Base-by-base conservation (phyloP, 495 filamentous ascomycete genomes). In the Aspergillus mulundensis region DNA sequence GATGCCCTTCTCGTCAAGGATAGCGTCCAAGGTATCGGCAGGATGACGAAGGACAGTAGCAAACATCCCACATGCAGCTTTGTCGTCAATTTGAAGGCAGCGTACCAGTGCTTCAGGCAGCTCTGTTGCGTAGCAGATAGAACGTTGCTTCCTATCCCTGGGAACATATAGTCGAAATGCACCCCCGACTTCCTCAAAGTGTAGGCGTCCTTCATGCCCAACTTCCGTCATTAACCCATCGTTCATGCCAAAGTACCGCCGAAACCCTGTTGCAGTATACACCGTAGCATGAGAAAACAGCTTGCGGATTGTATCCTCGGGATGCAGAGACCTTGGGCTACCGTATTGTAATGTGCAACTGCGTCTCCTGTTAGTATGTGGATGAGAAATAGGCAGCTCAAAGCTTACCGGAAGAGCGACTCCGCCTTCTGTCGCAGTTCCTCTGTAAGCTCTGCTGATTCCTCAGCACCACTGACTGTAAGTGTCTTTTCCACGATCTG, bases 401-500 rank as follows among this genome's bases (percentile, higher is more conserved):
- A 19, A 48, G 15, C 47, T 36, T 21, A 50, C 47, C 32, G 28
- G 18, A 18, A 15, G 12, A 50, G 7, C 5, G 30, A 19, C 34
- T 34, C 28, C 2, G 28, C n/a, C 32, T 15, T 50, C 18, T 36
- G 28, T 18, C 47, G 47, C n/a, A 50, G 38, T 1, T 50, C 47
- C 20, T 12, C 18, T 10, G 47, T 50, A 50, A 50, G 47, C 28
- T 50, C 47, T n/a, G 7, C 47, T 12, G 47, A 50, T 38, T 50
- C 16, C 3, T 36, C 7, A 28, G 28, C n/a, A 12, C 38, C 12
- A 14, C 28, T 21, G 1, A 38, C 16, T 38, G 12, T 30, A 23
- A 8, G 1, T 16, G 47, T 50, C n/a, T 5, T 21, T 23, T 15
- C n/a, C 15, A 5, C 5, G 15, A 48, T n/a, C 5, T 21, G 30